phyloP scores from a whole-genome alignment of 805 yeast species.

The Kluyveromyces siamensis region DNA sequence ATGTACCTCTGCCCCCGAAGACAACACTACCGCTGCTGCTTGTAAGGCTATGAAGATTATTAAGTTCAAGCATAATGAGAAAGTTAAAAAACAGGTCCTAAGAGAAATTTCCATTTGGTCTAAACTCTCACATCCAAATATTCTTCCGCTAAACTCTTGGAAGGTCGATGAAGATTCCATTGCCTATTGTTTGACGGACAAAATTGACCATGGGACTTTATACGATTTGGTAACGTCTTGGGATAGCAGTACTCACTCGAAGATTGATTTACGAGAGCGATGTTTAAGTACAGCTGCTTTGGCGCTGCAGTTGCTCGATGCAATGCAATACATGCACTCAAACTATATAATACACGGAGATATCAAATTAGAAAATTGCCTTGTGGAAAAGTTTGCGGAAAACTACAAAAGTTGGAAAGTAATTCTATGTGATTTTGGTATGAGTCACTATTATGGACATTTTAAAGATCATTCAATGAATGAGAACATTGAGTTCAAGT shows the following conservation, averaged over 20 bases:
- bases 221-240: constrained; percentile 66
- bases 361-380: constrained; percentile 71
- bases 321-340: constrained; percentile 54
- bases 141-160: constrained; percentile 54
- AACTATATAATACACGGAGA: constrained; percentile 68
- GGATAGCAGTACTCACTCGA: constrained; percentile 38
- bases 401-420: constrained; percentile 27
- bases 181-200: constrained; percentile 64
- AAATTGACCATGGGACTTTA: constrained; percentile 68
- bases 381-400: constrained; percentile 37
- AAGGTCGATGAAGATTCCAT: constrained; percentile 48
- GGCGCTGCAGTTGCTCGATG: constrained; percentile 46
- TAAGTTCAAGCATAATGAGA: constrained; percentile 40
- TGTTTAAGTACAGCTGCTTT: constrained; percentile 30
- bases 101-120: constrained; percentile 76
- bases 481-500: constrained; percentile 8
- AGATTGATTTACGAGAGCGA: constrained; percentile 28
- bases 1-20: constrained; percentile 32
- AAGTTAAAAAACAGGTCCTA: constrained; percentile 49
- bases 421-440: constrained; percentile 83
- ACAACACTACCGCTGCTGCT: constrained; percentile 22
- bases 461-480: not conserved
- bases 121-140: constrained; percentile 50
- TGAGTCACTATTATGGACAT: constrained; percentile 36
- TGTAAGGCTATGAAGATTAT: constrained; percentile 56